Evolutionary conservation across 2,329 filamentous ascomycete genomes (phyloP).

Genomic region (Phialocephala sp.): DNA sequence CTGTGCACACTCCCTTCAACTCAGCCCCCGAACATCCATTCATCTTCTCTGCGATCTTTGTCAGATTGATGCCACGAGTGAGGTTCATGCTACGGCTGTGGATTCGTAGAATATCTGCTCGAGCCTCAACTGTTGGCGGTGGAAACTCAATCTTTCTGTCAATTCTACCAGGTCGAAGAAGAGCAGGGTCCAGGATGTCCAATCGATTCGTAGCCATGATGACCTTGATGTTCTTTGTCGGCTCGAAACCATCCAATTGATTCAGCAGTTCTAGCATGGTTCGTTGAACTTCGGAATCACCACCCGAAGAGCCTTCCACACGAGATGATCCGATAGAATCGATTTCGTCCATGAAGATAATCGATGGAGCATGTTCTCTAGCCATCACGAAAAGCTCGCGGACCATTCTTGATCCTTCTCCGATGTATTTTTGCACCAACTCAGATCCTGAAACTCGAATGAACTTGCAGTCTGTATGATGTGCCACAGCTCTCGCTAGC

Average conservation of each 20-base stretch:
- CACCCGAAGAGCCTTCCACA: slow-evolving; percentile 92
- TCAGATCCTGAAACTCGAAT: slow-evolving; percentile 96
- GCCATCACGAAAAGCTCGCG: slow-evolving; percentile 99
- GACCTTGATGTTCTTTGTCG: slow-evolving; percentile 99
- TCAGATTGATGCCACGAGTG: slow-evolving; percentile 95
- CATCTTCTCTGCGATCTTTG: slow-evolving; percentile 99
- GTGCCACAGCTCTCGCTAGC: slow-evolving; percentile 91
- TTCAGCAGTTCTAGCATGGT: slow-evolving; percentile 99
- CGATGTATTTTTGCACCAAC: slow-evolving; percentile 98
- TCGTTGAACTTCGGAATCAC: slow-evolving; percentile 96
- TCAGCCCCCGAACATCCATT: slow-evolving; percentile 98
- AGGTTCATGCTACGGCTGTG: slow-evolving; percentile 99
- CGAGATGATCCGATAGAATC: slow-evolving; percentile 97
- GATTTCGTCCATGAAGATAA: slow-evolving; percentile 99
- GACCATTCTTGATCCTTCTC: slow-evolving; percentile 97
- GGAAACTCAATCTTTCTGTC: slow-evolving; percentile 99
- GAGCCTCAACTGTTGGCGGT: slow-evolving; percentile 91
- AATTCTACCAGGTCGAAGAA: slow-evolving; percentile 94
- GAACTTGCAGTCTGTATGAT: slow-evolving; percentile 99
- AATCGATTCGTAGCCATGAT: slow-evolving; percentile 99
- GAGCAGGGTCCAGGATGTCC: slow-evolving; percentile 93
- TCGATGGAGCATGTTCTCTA: slow-evolving; percentile 94
- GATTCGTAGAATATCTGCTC: slow-evolving; percentile 96
- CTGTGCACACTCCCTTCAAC: slow-evolving; percentile 97
- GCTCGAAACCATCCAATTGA: slow-evolving; percentile 97